phyloP scores from a whole-genome alignment of 768 basidiomycete genomes.

The Tubosaeta sp. region DNA sequence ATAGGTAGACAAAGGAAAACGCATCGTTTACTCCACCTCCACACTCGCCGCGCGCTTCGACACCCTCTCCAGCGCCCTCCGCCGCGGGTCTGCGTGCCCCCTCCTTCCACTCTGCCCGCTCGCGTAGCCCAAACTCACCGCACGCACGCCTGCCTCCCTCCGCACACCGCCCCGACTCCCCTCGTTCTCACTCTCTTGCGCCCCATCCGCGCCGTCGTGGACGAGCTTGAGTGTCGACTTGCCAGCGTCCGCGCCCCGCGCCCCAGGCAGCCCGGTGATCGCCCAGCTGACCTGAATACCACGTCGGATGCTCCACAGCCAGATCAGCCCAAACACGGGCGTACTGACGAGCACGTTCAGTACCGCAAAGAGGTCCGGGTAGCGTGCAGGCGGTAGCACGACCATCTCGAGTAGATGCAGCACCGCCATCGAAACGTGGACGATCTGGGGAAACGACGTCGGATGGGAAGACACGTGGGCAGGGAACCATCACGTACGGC shows the following conservation, averaged over 20 bases:
- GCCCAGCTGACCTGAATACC: conserved; percentile 81
- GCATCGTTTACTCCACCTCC: conserved; percentile 11
- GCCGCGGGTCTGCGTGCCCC: conserved; percentile 18
- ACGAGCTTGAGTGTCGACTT: background rate
- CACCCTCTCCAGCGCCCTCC: conserved; percentile 20
- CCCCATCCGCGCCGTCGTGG: background rate
- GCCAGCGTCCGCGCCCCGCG: background rate
- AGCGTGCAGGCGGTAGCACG: conserved; percentile 62
- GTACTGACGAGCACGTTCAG: conserved; percentile 80
- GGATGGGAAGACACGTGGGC: background rate
- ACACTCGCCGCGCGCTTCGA: conserved; percentile 17
- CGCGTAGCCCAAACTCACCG: conserved; percentile 26
- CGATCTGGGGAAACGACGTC: conserved; percentile 33
- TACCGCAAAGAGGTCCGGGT: conserved; percentile 83
- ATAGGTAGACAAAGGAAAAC: background rate
- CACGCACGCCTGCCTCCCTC: conserved; percentile 5
- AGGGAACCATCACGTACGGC: conserved; percentile 35
- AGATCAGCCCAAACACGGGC: conserved; percentile 75
- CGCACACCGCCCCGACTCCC: background rate
- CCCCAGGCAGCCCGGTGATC: conserved; percentile 49
- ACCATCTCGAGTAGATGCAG: conserved; percentile 66
- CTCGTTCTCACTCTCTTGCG: conserved; percentile 9
- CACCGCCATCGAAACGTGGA: conserved; percentile 49
- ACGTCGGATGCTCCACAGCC: conserved; percentile 87
- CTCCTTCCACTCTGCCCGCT: conserved; percentile 8